Evolutionary conservation across 495 filamentous ascomycete species (phyloP).

Genomic region (Coniosporium apollinis): DNA sequence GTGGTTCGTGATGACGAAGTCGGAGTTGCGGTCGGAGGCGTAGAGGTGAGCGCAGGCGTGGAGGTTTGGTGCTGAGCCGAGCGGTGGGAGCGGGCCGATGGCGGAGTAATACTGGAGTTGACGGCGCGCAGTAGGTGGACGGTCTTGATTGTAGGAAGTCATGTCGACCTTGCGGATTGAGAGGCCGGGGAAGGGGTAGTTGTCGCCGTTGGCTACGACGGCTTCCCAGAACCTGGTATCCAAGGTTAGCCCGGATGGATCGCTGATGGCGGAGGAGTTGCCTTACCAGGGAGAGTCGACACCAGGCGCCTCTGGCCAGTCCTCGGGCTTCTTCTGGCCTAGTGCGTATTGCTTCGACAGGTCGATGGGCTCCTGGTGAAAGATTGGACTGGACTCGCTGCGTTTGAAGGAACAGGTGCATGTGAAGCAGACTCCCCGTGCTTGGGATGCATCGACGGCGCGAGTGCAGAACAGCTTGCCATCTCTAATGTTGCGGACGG

Average conservation of each 20-base stretch:
- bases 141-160: slow-evolving; percentile 31
- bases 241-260: no score
- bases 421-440: slow-evolving; percentile 38
- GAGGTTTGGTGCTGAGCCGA: slow-evolving; percentile 27
- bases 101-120: slow-evolving; percentile 43
- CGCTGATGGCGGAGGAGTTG: slow-evolving; percentile 2
- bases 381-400: slow-evolving; percentile 22
- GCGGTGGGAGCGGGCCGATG: slow-evolving; percentile 19
- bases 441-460: slow-evolving; percentile 39
- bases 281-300: slow-evolving; percentile 33
- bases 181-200: slow-evolving; percentile 36
- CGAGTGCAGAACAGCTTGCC: slow-evolving; percentile 42
- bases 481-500: slow-evolving; percentile 34
- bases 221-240: no score
- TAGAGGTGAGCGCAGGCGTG: slow-evolving; percentile 51
- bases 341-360: slow-evolving; percentile 26
- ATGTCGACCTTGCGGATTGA: slow-evolving; percentile 50
- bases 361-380: slow-evolving; percentile 26
- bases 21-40: slow-evolving; percentile 49
- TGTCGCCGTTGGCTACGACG: no score
- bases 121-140: slow-evolving; percentile 36
- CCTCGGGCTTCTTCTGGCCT: slow-evolving; percentile 23
- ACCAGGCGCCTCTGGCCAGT: slow-evolving; percentile 24
- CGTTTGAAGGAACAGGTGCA: slow-evolving; percentile 47
- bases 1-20: slow-evolving; percentile 45